phyloP scores from a whole-genome alignment of 2,329 filamentous ascomycete genomes.

The Neofusicoccum umdonicola region DNA sequence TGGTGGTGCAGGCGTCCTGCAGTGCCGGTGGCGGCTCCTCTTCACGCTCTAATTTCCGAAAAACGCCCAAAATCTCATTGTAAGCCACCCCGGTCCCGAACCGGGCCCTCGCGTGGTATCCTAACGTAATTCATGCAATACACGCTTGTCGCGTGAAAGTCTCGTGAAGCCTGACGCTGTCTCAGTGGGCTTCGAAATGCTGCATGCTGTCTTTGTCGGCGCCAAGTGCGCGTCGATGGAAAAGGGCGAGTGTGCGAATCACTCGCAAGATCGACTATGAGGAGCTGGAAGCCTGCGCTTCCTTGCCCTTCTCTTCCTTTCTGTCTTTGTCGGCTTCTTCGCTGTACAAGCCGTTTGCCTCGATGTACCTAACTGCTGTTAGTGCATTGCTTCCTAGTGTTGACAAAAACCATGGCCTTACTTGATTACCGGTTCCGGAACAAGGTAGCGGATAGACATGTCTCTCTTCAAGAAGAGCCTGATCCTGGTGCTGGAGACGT shows the following conservation, averaged over 20 bases:
- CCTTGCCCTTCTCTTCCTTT: constrained; percentile 24
- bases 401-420: background rate
- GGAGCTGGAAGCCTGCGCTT: constrained; percentile 7
- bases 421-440: constrained; percentile 25
- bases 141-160: constrained; percentile 1
- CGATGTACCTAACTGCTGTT: constrained; percentile 41
- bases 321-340: constrained; percentile 38
- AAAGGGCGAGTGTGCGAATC: background rate
- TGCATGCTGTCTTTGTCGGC: background rate
- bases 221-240: background rate
- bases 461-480: constrained; percentile 61
- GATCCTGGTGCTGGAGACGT: constrained; percentile 70
- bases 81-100: background rate
- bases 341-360: constrained; percentile 38
- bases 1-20: background rate
- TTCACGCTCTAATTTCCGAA: constrained; percentile 3
- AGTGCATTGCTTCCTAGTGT: background rate
- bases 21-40: constrained; percentile 2
- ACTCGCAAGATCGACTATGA: background rate
- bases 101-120: constrained; percentile 5
- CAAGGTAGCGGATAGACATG: constrained; percentile 43
- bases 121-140: constrained; percentile 9
- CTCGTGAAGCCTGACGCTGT: background rate
- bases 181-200: background rate
- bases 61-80: constrained; percentile 9